A percentile compares a stretch with the other conserved stretches of the same genome.
These are phyloP conservation scores for Cordyceps farinosa DNA, from an alignment of 2,329 filamentous ascomycete species.

Conservation along the genomic window DNA sequence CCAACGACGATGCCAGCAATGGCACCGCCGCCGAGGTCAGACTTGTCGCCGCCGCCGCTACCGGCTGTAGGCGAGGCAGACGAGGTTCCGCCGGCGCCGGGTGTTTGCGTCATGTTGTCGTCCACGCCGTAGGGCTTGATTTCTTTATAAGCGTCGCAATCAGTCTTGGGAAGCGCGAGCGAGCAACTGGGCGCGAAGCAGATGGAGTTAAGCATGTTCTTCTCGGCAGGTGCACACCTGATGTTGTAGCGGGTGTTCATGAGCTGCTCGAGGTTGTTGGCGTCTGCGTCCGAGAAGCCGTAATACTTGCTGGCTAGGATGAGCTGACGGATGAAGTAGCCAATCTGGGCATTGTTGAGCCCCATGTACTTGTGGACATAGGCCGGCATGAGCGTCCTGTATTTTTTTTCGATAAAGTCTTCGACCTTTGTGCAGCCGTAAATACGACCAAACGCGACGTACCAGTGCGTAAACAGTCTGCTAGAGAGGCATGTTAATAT, in stretches of 20 bases:
- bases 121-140: constrained; percentile 19
- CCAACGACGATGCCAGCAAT: constrained; percentile 13
- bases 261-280: constrained; percentile 20
- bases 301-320: constrained; percentile 24
- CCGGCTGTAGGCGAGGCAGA: not conserved
- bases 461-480: constrained; percentile 30
- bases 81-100: not conserved
- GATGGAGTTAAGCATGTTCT: constrained; percentile 26
- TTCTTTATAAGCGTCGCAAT: constrained; percentile 28
- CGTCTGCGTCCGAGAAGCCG: constrained; percentile 29
- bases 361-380: constrained; percentile 35
- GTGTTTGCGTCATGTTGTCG: not conserved
- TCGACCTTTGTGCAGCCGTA: constrained; percentile 26
- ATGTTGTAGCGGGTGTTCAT: constrained; percentile 30
- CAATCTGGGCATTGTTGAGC: constrained; percentile 28
- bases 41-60: not conserved
- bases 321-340: constrained; percentile 32
- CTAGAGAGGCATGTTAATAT: not conserved
- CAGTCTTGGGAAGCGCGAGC: constrained; percentile 24
- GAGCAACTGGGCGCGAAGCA: constrained; percentile 27
- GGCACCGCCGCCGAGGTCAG: constrained; percentile 5
- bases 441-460: constrained; percentile 27
- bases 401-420: constrained; percentile 15
- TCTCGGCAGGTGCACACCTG: constrained; percentile 25
- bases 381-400: constrained; percentile 20